phyloP scores from a whole-genome alignment of 805 yeast genomes.

The Scheffersomyces coipomensis region DNA sequence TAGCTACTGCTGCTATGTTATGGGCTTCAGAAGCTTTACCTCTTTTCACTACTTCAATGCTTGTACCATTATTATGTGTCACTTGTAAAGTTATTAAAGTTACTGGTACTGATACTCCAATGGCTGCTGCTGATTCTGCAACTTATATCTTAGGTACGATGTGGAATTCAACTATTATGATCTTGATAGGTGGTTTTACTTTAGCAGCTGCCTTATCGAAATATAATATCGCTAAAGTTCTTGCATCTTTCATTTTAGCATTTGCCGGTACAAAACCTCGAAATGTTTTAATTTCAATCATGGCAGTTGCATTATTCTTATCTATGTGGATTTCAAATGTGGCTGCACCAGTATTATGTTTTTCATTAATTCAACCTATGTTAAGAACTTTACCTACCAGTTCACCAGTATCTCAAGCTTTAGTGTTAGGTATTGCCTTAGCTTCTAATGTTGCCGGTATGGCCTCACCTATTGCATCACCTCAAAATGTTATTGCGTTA shows the following conservation, averaged over 20 bases:
- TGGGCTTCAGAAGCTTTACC: conserved; percentile 57
- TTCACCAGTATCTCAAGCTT: conserved; percentile 75
- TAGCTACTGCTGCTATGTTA: conserved; percentile 52
- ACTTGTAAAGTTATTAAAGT: conserved; percentile 48
- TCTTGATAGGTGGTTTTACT: conserved; percentile 54
- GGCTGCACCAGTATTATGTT: conserved; percentile 55
- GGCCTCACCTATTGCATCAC: conserved; percentile 97
- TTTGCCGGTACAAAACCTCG: conserved; percentile 53
- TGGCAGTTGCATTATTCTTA: conserved; percentile 50
- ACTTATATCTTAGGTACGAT: conserved; percentile 58
- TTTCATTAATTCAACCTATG: conserved; percentile 49
- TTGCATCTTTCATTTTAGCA: conserved; percentile 47
- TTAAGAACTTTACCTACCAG: conserved; percentile 75
- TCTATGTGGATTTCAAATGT: conserved; percentile 61
- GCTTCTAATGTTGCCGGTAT: conserved; percentile 95
- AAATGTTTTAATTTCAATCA: conserved; percentile 45
- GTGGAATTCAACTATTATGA: conserved; percentile 55
- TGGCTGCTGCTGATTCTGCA: conserved; percentile 70
- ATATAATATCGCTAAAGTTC: conserved; percentile 49
- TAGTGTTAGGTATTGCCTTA: conserved; percentile 87
- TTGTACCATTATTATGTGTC: conserved; percentile 48
- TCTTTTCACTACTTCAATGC: conserved; percentile 46
- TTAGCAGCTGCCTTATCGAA: conserved; percentile 56
- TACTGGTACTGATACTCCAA: conserved; percentile 39
- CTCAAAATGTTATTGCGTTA: conserved; percentile 90